Evolutionary conservation across 2,329 filamentous ascomycete genomes (phyloP), one percentile per base, ranked within the genome.

Genomic region (Trichoderma guizhouense): DNA sequence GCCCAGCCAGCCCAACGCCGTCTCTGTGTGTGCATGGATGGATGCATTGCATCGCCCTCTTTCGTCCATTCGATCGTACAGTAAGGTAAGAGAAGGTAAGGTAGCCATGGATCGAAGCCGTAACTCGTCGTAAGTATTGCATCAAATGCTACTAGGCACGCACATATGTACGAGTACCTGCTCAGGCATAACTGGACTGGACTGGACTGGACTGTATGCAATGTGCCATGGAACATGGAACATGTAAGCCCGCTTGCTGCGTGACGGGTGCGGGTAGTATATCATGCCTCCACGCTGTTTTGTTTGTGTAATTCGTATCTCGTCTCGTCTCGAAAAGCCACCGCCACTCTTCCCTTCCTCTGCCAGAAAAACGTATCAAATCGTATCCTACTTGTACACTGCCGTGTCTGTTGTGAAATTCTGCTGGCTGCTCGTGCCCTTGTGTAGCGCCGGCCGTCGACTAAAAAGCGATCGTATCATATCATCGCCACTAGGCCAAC

Each of bases 281-380:
- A 69, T 69, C 67, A 69, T 69, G 66, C 36, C 65, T 32, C 66
- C 53, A 28, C 26, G 67, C 67, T 69, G 47, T 51, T 47, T 43
- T 51, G 67, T 62, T 36, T 69, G 67, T 69, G 67, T 69, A 61
- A 69, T 69, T 69, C 21, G 67, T 61, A 62, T 62, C 67, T 61
- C 57, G 57, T 60, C 67, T 69, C 43, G 43, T 51, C 43, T 51
- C 39, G 66, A 69, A 67, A 69, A 67, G 66, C 66, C 57, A 61
- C 66, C 66, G 66, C 66, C 68, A 71, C 68, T 71, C 43, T 57
- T 58, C 58, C 68, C 53, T 61, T 47, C 14, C 15, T 63, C 32
- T 30, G 30, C 60, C 14, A 34, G 15, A 39, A 70, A 18, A 62
- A n/a, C 7, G n/a, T 55, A 21, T 55, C 18, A 9, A 11, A 18